These are phyloP conservation scores for Adansonia grandidieri DNA, from an alignment of 441 rosid genomes.

Conservation along the genomic window DNA sequence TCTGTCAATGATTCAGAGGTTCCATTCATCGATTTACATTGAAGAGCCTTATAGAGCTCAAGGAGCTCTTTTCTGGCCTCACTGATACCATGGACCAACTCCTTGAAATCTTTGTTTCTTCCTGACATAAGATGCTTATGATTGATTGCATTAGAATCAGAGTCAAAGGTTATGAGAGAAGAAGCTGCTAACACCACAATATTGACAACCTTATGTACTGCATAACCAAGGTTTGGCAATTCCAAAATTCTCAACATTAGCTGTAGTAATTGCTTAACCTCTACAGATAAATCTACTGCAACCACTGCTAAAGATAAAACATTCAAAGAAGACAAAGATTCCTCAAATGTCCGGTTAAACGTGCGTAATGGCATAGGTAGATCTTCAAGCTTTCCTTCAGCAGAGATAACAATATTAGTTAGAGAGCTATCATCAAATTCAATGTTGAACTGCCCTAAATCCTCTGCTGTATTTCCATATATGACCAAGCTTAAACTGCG, in stretches of 20 bases:
- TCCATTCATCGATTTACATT: conserved; percentile 46
- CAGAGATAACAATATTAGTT: conserved; percentile 80
- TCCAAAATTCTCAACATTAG: conserved; percentile 63
- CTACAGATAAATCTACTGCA: conserved; percentile 62
- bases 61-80: conserved; percentile 64
- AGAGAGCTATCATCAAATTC: conserved; percentile 91
- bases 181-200: conserved; percentile 60
- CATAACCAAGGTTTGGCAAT: conserved; percentile 50
- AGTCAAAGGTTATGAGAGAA: conserved; percentile 54
- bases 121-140: conserved; percentile 46
- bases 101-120: conserved; percentile 49
- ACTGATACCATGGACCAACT: conserved; percentile 43
- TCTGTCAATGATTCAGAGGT: conserved; percentile 48
- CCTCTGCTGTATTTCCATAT: conserved; percentile 96
- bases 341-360: conserved; percentile 67
- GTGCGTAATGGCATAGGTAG: conserved; percentile 81
- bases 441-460: conserved; percentile 95
- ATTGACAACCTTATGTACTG: conserved; percentile 54
- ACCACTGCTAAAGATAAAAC: conserved; percentile 63
- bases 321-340: conserved; percentile 67
- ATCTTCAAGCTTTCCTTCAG: conserved; percentile 91
- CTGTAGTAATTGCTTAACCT: conserved; percentile 73
- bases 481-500: conserved; percentile 91
- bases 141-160: conserved; percentile 41
- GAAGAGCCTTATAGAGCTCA: conserved; percentile 53